Evolutionary conservation across 495 filamentous ascomycete species (phyloP), one percentile per base, ranked within the genome.

Genomic region (Aspergillus saccharolyticus): DNA sequence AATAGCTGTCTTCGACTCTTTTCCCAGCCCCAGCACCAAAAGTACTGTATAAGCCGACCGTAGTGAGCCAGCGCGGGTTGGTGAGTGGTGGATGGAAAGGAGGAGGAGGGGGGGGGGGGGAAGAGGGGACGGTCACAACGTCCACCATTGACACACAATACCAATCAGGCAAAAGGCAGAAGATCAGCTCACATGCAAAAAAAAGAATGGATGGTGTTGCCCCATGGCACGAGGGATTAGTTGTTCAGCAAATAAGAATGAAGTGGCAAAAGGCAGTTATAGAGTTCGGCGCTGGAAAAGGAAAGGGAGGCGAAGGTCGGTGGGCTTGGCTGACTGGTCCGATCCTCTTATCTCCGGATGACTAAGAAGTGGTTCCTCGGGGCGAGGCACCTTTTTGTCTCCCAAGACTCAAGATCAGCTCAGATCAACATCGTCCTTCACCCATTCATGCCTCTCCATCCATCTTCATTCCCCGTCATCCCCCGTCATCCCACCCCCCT

Each of bases 231-330:
- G 33, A 39, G 33, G 12, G 2, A 39, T 39, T 2, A 5, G 33
- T 47, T 6, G 44, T 47, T 47, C 44, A 6, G 22, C 22, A 20
- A 21, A 15, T 20, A 9, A 47, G 3, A 28, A 16, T 44, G 44
- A n/a, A 25, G 54, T 55, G 54, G 54, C 54, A 55, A 55, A 55
- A 28, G 42, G 53, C 43, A 55, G 16, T 39, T 39, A 50, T 50
- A 50, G 47, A 50, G 47, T 30, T 50, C 47, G 47, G 22, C 22
- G 47, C 33, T 39, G 47, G 47, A 24, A 50, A 15, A 30, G 44
- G 24, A 28, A 28, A 30, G 47, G 47, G 17, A 50, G 47, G 47
- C 22, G 17, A 50, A 30, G 24, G 16, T 24, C 25, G 46, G 20
- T 24, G 46, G 25, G 21, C 25, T 24, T 21, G 46, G 46, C 46